Evolutionary conservation across 345 rosid species (phyloP).

Genomic region (Populus euphratica): DNA sequence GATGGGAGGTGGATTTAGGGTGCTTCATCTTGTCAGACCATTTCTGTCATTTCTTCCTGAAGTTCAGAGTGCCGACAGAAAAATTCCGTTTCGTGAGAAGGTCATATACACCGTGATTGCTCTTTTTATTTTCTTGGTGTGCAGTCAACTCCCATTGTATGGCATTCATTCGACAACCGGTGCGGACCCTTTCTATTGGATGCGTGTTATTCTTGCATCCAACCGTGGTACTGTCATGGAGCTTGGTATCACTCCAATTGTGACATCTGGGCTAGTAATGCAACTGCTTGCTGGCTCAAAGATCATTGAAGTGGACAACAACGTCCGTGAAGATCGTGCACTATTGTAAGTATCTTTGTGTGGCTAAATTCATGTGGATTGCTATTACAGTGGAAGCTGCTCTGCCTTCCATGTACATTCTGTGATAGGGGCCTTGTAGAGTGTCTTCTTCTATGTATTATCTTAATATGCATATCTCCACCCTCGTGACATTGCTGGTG

Average conservation of each 20-base stretch:
- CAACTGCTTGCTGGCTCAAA: constrained; percentile 75
- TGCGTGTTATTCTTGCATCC: constrained; percentile 76
- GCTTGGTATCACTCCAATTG: constrained; percentile 78
- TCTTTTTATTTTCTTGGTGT: constrained; percentile 68
- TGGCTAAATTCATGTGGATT: neutral
- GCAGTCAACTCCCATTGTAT: constrained; percentile 75
- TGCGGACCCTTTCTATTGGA: constrained; percentile 77
- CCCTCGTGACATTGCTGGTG: neutral
- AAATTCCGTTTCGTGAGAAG: constrained; percentile 71
- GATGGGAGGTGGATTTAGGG: constrained; percentile 76
- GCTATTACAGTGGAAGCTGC: neutral
- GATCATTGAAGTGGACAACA: constrained; percentile 73
- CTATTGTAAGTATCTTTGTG: constrained; percentile 48
- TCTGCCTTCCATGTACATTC: neutral
- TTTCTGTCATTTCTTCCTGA: constrained; percentile 68
- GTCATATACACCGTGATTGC: constrained; percentile 73
- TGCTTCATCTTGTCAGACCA: constrained; percentile 71
- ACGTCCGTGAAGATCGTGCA: constrained; percentile 73
- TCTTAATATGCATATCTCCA: neutral
- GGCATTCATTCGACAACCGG: constrained; percentile 72
- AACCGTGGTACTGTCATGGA: constrained; percentile 85
- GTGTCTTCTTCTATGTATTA: neutral
- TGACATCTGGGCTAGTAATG: constrained; percentile 74
- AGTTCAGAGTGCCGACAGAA: constrained; percentile 71
- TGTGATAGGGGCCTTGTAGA: neutral